Evolutionary conservation across 176 grass and related monocot genomes (phyloP).

Genomic region (Triticum monococcum): DNA sequence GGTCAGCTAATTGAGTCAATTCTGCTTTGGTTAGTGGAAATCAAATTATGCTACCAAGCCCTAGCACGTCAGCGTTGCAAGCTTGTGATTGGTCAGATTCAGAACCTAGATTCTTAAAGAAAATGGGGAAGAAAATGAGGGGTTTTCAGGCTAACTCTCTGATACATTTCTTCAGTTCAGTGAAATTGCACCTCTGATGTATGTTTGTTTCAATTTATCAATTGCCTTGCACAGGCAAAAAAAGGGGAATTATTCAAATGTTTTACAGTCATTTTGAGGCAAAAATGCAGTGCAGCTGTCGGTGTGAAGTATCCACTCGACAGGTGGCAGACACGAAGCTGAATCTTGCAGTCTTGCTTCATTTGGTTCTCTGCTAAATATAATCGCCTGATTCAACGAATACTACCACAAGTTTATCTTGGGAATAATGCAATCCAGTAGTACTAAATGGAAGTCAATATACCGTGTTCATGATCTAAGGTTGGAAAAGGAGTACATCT

Average conservation of each 20-base stretch:
- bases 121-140: neutral
- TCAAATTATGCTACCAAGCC: neutral
- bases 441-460: conserved; percentile 38
- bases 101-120: neutral
- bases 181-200: neutral
- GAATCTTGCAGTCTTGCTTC: conserved; percentile 28
- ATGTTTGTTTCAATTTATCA: neutral
- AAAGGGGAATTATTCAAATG: neutral
- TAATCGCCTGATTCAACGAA: conserved; percentile 20
- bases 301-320: neutral
- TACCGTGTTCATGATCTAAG: conserved; percentile 12
- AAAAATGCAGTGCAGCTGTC: conserved; percentile 4
- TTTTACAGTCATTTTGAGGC: neutral
- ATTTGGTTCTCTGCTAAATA: neutral
- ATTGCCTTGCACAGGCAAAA: neutral
- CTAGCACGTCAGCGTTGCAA: neutral
- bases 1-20: neutral
- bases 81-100: neutral
- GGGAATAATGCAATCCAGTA: conserved; percentile 5
- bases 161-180: neutral
- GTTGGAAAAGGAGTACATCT: conserved; percentile 1
- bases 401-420: conserved; percentile 20
- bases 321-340: conserved; percentile 2
- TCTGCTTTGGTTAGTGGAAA: neutral
- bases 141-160: neutral